These are phyloP conservation scores for Hypoxylon fuscum DNA, from an alignment of 495 filamentous ascomycete species.

Conservation along the genomic window DNA sequence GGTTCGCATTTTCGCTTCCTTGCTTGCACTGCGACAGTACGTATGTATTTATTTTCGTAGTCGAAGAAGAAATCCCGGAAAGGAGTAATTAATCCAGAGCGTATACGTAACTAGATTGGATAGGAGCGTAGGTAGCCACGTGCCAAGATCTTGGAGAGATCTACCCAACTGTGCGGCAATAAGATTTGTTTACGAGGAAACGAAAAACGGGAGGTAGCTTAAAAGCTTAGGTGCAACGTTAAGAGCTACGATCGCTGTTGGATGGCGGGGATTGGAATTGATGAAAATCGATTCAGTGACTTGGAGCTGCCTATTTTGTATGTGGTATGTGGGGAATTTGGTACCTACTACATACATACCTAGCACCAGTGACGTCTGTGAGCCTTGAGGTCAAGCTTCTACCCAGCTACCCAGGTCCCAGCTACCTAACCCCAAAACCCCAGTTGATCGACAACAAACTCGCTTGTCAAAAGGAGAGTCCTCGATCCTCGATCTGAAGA, in stretches of 20 bases:
- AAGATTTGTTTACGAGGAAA: background rate
- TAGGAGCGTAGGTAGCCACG: no score
- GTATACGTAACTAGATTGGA: background rate
- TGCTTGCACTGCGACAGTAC: no score
- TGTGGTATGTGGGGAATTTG: conserved; percentile 30
- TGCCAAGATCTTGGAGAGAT: no score
- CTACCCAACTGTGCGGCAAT: background rate
- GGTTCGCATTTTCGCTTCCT: conserved; percentile 28
- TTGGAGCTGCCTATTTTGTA: conserved; percentile 12
- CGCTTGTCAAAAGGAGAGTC: conserved; percentile 30
- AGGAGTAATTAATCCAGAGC: no score
- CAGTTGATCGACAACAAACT: conserved; percentile 39
- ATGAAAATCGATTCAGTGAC: background rate
- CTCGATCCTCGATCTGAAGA: conserved; percentile 22
- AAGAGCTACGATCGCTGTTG: conserved; percentile 1
- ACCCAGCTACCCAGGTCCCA: background rate
- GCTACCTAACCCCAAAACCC: conserved; percentile 27
- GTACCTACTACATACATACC: background rate
- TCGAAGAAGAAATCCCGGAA: background rate
- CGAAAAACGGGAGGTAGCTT: no score
- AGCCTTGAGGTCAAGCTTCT: conserved; percentile 16
- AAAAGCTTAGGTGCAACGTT: background rate
- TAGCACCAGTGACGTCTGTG: conserved; percentile 35
- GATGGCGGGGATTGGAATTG: conserved; percentile 3
- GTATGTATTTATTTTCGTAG: no score